Evolutionary conservation across 2,329 filamentous ascomycete species (phyloP).

Genomic region (Beauveria australis): DNA sequence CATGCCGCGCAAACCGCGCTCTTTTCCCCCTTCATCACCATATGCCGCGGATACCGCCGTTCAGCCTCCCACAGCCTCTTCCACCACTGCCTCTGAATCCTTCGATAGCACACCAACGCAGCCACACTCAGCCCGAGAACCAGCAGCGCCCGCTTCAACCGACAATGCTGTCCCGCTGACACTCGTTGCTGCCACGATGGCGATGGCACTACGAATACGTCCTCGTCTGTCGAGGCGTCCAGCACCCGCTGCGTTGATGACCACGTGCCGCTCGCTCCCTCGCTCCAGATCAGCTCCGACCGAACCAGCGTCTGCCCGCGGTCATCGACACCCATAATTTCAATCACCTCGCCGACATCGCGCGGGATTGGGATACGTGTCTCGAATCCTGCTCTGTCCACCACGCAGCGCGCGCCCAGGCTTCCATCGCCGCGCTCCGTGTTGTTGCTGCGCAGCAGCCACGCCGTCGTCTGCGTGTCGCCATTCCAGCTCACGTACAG

Average conservation of each 20-base stretch:
- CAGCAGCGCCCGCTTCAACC: background rate
- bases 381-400: constrained; percentile 16
- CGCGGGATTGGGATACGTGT: constrained; percentile 15
- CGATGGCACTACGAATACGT: no score
- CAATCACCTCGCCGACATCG: constrained; percentile 14
- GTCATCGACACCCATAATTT: constrained; percentile 16
- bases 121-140: background rate
- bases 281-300: constrained; percentile 1
- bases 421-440: constrained; percentile 8
- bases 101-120: background rate
- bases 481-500: constrained; percentile 48
- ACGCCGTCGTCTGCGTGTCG: constrained; percentile 35
- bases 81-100: background rate
- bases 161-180: background rate
- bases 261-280: background rate
- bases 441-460: constrained; percentile 30
- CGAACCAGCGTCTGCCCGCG: constrained; percentile 18
- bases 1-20: background rate
- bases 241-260: background rate
- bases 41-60: background rate
- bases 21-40: background rate
- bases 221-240: background rate
- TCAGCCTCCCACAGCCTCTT: background rate
- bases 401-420: constrained; percentile 7
- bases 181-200: background rate